These are phyloP conservation scores for Phytophthora citrophthora DNA, from an alignment of 352 stramenopile genomes.

Conservation along the genomic window DNA sequence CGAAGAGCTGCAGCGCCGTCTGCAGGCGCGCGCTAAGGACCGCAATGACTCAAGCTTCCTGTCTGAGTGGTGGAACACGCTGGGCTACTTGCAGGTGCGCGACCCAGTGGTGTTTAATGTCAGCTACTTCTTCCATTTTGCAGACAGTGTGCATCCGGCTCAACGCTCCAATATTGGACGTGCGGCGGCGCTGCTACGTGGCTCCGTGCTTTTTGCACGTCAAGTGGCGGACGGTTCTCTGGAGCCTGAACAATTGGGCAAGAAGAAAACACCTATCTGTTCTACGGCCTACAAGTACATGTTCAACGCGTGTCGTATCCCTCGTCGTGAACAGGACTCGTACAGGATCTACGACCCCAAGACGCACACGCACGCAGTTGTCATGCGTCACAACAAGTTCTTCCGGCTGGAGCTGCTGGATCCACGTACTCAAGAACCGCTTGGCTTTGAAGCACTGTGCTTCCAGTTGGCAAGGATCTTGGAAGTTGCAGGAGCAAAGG, in stretches of 20 bases:
- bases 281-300: slow-evolving; percentile 94
- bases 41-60: slow-evolving; percentile 74
- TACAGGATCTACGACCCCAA: slow-evolving; percentile 92
- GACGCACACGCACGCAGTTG: slow-evolving; percentile 86
- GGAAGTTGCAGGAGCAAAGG: slow-evolving; percentile 49
- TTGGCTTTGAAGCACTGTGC: slow-evolving; percentile 68
- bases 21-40: slow-evolving; percentile 59
- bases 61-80: slow-evolving; percentile 83
- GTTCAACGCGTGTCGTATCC: slow-evolving; percentile 96
- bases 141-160: slow-evolving; percentile 58
- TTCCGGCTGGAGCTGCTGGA: slow-evolving; percentile 71
- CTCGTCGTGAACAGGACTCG: slow-evolving; percentile 70
- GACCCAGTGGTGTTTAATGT: slow-evolving; percentile 89
- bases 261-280: slow-evolving; percentile 92
- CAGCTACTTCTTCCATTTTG: slow-evolving; percentile 92
- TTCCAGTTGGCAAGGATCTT: slow-evolving; percentile 64
- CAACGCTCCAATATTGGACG: slow-evolving; percentile 72
- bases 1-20: slow-evolving; percentile 76
- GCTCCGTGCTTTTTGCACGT: slow-evolving; percentile 90
- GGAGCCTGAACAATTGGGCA: slow-evolving; percentile 89
- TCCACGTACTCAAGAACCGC: slow-evolving; percentile 29
- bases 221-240: slow-evolving; percentile 86
- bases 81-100: slow-evolving; percentile 78
- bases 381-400: slow-evolving; percentile 88
- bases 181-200: slow-evolving; percentile 86